Percentiles rank a stretch among this genome's conserved stretches.
Conservation (phyloP, 352 stramenopile genomes). For the Globisporangium uncinulatum region DNA sequence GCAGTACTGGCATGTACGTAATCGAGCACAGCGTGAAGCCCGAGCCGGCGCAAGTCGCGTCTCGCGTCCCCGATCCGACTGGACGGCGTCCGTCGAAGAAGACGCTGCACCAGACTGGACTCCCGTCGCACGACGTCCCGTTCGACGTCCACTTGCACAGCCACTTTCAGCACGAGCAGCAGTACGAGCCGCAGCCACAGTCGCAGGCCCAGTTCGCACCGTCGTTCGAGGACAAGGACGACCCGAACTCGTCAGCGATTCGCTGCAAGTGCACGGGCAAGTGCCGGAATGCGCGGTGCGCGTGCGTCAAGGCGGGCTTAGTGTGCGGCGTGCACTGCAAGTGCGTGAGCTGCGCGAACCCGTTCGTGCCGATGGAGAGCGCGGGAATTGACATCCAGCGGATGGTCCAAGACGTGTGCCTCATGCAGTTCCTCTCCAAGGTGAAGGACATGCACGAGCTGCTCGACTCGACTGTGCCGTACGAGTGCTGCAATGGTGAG, state of each 20-base stretch:
- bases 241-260: slow-evolving; percentile 14
- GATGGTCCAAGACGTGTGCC: slow-evolving; percentile 64
- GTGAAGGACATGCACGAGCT: slow-evolving; percentile 83
- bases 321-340: slow-evolving; percentile 78
- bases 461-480: slow-evolving; percentile 57
- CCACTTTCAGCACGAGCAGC: background rate
- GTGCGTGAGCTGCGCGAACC: slow-evolving; percentile 71
- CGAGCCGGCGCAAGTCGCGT: slow-evolving; percentile 32
- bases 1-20: background rate
- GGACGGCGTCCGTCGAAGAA: slow-evolving; percentile 67
- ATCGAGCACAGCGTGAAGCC: slow-evolving; percentile 14
- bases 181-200: background rate
- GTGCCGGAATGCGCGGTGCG: slow-evolving; percentile 75
- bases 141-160: background rate
- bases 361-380: slow-evolving; percentile 66
- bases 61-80: slow-evolving; percentile 46
- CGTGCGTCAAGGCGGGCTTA: slow-evolving; percentile 74
- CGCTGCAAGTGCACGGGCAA: slow-evolving; percentile 83
- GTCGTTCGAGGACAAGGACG: slow-evolving; percentile 24
- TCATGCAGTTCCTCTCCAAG: slow-evolving; percentile 82
- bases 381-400: slow-evolving; percentile 63
- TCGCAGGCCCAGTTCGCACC: background rate
- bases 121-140: background rate
- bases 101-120: slow-evolving; percentile 40
- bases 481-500: slow-evolving; percentile 47